Percentiles rank a stretch among this genome's conserved stretches.
Conservation (phyloP, 2,329 filamentous ascomycete genomes). For the Fusarium sp. region DNA sequence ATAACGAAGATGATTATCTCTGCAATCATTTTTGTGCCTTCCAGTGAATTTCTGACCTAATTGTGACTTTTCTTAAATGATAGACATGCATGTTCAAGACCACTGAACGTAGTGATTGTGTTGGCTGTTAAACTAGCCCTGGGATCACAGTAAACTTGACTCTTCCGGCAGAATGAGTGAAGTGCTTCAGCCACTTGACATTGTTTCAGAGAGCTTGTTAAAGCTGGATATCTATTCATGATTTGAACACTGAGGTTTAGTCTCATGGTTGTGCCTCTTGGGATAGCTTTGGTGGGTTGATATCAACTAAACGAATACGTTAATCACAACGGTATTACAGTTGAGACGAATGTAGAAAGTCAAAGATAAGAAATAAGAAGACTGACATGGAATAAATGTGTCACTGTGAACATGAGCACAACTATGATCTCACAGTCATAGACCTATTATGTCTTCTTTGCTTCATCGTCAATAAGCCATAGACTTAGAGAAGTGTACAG, state of each 20-base stretch:
- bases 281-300: background rate
- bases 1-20: slow-evolving; percentile 39
- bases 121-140: no score
- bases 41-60: background rate
- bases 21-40: background rate
- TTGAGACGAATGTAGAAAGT: background rate
- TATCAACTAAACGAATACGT: background rate
- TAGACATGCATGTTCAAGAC: background rate
- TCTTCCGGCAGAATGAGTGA: no score
- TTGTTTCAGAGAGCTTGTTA: background rate
- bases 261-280: background rate
- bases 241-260: background rate
- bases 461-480: background rate
- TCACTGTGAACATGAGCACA: background rate
- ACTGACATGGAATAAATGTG: background rate
- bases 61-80: background rate
- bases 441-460: background rate
- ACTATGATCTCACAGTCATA: no score
- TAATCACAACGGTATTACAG: background rate
- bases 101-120: no score
- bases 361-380: no score
- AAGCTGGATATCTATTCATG: background rate
- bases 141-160: no score
- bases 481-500: slow-evolving; percentile 24
- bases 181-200: background rate